Evolutionary conservation across 345 rosid species (phyloP).

Genomic region (Populus tremula): DNA sequence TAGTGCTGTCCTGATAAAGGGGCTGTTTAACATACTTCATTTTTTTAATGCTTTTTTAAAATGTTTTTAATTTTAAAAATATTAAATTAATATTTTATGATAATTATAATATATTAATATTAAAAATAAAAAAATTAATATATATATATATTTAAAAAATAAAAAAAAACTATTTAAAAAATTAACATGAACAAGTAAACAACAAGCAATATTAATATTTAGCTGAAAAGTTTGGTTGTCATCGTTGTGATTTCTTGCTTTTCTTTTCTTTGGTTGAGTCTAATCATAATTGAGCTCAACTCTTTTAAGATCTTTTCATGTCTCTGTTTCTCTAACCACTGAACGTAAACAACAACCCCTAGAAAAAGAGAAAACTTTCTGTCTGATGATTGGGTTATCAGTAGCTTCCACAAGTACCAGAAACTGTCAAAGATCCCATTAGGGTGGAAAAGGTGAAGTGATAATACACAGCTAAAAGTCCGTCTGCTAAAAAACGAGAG

Average conservation of each 20-base stretch:
- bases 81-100: too few relatives aligned
- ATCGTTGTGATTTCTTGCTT: neutral
- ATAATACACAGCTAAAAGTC: neutral
- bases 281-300: neutral
- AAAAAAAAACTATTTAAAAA: too few relatives aligned
- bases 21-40: too few relatives aligned
- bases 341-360: neutral
- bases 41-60: too few relatives aligned
- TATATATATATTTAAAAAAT: too few relatives aligned
- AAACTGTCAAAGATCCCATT: slow-evolving; percentile 34
- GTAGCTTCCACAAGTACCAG: slow-evolving; percentile 38
- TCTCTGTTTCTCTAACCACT: neutral
- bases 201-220: neutral
- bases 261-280: neutral
- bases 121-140: too few relatives aligned
- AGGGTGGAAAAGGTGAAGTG: slow-evolving; percentile 20
- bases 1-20: neutral
- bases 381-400: slow-evolving; percentile 26
- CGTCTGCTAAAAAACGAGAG: neutral
- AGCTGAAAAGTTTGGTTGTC: too few relatives aligned
- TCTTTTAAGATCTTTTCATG: too few relatives aligned
- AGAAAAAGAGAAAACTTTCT: neutral
- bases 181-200: too few relatives aligned
- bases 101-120: too few relatives aligned
- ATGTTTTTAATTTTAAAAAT: too few relatives aligned